Evolutionary conservation across 2,329 filamentous ascomycete genomes (phyloP).

Genomic region (Simplicillium aogashimaense): DNA sequence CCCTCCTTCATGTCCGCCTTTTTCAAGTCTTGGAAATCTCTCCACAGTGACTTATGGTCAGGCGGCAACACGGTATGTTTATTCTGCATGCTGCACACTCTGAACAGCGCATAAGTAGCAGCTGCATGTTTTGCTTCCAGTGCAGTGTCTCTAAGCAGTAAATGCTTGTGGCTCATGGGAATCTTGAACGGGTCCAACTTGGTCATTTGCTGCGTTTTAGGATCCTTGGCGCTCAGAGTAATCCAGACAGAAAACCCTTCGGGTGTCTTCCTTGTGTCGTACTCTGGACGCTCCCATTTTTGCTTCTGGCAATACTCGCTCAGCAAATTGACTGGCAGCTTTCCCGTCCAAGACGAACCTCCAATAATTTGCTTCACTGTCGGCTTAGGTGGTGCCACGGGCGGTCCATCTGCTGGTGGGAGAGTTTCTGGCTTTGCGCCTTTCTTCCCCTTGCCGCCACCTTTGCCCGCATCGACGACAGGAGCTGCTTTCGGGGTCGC

Average conservation of each 20-base stretch:
- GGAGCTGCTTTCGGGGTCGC: conserved; percentile 22
- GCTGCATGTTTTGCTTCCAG: conserved; percentile 91
- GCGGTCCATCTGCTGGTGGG: conserved; percentile 15
- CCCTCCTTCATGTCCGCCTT: conserved; percentile 68
- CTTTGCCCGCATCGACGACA: conserved; percentile 25
- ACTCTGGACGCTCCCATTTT: conserved; percentile 91
- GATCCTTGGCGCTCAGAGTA: conserved; percentile 63
- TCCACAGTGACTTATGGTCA: conserved; percentile 84
- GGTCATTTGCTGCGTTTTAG: conserved; percentile 71
- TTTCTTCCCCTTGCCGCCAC: conserved; percentile 49
- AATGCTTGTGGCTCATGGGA: conserved; percentile 63
- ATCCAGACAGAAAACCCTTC: conserved; percentile 75
- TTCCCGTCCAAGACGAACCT: conserved; percentile 93
- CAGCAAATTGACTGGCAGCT: conserved; percentile 85
- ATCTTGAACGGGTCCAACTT: conserved; percentile 75
- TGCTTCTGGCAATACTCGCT: conserved; percentile 94
- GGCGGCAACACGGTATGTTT: conserved; percentile 91
- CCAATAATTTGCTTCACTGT: conserved; percentile 77
- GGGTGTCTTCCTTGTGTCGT: conserved; percentile 65
- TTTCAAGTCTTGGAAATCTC: conserved; percentile 78
- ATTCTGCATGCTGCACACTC: conserved; percentile 92
- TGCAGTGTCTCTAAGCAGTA: conserved; percentile 66
- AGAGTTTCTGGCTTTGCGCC: conserved; percentile 27
- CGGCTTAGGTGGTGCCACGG: conserved; percentile 38
- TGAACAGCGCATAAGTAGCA: conserved; percentile 82